phyloP scores from a whole-genome alignment of 495 filamentous ascomycete genomes.

The Penicillium antarcticum region DNA sequence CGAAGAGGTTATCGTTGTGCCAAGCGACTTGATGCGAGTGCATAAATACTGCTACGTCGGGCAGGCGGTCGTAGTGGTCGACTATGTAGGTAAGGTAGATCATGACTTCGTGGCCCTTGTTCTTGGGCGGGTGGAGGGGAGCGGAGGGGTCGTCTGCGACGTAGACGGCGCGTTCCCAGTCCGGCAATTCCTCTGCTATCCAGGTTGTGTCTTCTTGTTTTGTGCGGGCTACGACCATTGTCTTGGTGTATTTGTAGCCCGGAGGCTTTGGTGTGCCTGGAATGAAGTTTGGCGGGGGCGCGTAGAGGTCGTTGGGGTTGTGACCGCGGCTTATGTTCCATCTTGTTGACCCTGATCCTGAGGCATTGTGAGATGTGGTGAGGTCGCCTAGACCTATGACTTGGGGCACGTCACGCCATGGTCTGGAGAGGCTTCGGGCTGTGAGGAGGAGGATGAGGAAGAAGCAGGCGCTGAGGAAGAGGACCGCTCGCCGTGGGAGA shows the following conservation, averaged over 20 bases:
- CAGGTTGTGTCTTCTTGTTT: conserved; percentile 57
- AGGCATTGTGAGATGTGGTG: conserved; percentile 10
- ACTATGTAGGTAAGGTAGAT: conserved; percentile 70
- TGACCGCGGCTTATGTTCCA: conserved; percentile 25
- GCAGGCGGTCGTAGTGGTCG: conserved; percentile 66
- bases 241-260: conserved; percentile 44
- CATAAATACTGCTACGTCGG: conserved; percentile 68
- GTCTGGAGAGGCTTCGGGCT: conserved; percentile 27
- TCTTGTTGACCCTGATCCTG: background rate
- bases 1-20: conserved; percentile 59
- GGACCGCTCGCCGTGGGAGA: conserved; percentile 34
- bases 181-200: conserved; percentile 54
- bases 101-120: conserved; percentile 78
- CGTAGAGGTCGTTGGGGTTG: conserved; percentile 21
- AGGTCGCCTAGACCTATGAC: conserved; percentile 36
- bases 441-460: conserved; percentile 29
- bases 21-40: conserved; percentile 64
- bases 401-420: conserved; percentile 36
- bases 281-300: conserved; percentile 32
- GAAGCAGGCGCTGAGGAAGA: conserved; percentile 38
- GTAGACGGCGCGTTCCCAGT: conserved; percentile 60
- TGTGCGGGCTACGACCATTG: conserved; percentile 57
- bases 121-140: conserved; percentile 60
- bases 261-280: conserved; percentile 41
- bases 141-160: conserved; percentile 60